These are phyloP conservation scores for Maudiozyma serrabonitensis DNA, from an alignment of 805 yeast species.

Conservation along the genomic window DNA sequence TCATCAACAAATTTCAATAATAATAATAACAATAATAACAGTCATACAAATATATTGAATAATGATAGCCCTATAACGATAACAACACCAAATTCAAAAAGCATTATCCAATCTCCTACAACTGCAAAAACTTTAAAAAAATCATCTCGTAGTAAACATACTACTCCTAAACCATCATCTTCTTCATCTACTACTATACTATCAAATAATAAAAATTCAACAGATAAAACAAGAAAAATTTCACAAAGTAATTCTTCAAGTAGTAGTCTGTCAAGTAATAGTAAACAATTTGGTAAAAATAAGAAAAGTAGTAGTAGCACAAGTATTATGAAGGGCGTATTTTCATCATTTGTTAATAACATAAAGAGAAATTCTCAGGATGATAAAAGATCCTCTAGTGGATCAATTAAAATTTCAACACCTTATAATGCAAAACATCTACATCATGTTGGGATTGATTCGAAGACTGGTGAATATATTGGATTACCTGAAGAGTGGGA, in stretches of 20 bases:
- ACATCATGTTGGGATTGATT: constrained; percentile 88
- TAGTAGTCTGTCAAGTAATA: background rate
- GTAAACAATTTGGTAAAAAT: background rate
- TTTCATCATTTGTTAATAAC: constrained; percentile 39
- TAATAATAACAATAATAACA: too few relatives aligned
- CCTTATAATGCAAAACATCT: constrained; percentile 88
- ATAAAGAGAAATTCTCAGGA: constrained; percentile 26
- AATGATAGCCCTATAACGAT: background rate
- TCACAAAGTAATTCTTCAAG: constrained; percentile 1
- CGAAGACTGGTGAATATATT: constrained; percentile 73
- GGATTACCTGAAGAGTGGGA: constrained; percentile 95
- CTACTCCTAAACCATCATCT: background rate
- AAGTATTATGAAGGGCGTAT: constrained; percentile 46
- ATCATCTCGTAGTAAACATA: background rate
- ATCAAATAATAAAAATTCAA: background rate
- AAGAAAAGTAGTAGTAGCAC: constrained; percentile 5
- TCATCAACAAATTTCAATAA: background rate
- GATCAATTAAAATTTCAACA: constrained; percentile 51
- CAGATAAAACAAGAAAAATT: background rate
- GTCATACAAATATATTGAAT: background rate
- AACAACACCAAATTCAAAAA: background rate
- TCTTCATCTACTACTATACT: background rate
- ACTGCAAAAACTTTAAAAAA: background rate
- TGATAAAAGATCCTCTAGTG: constrained; percentile 10
- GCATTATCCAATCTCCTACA: background rate